These are phyloP conservation scores for Auricularia sp. DNA, from an alignment of 768 basidiomycete species.

Conservation along the genomic window DNA sequence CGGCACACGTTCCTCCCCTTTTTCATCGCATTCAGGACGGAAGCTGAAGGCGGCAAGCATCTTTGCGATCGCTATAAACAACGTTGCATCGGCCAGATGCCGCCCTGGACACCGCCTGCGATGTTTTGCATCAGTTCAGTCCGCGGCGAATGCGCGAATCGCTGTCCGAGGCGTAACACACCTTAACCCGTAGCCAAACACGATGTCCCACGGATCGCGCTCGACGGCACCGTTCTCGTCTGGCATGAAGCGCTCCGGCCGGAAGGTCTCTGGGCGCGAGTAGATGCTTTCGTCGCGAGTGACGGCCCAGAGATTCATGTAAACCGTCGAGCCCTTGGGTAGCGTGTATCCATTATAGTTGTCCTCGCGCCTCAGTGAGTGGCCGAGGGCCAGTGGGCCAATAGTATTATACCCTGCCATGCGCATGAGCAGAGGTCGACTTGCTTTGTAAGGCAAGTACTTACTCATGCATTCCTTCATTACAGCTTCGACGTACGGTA, in stretches of 20 bases:
- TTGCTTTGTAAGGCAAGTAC: neutral
- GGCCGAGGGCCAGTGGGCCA: neutral
- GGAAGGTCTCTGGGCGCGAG: neutral
- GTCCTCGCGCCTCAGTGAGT: neutral
- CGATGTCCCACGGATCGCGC: neutral
- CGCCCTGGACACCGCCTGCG: slow-evolving; percentile 8
- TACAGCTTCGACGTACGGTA: slow-evolving; percentile 17
- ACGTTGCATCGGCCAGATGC: slow-evolving; percentile 6
- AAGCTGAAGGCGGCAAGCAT: neutral
- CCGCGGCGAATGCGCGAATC: neutral
- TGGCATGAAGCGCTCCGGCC: slow-evolving; percentile 2
- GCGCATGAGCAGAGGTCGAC: neutral
- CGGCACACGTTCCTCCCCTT: neutral
- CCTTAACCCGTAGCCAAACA: slow-evolving; percentile 5
- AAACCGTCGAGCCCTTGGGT: slow-evolving; percentile 8
- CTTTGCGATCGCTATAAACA: slow-evolving; percentile 7
- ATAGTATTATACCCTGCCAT: neutral
- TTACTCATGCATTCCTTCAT: slow-evolving; percentile 15
- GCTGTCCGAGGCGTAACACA: neutral
- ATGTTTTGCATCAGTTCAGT: neutral
- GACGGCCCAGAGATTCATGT: slow-evolving; percentile 1
- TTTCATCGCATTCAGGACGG: neutral
- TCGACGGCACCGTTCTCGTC: neutral
- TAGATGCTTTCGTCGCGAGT: neutral
- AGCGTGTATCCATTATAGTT: slow-evolving; percentile 10